A percentile compares a stretch with the other conserved stretches of the same genome.
Evolutionary conservation across 352 stramenopile genomes (phyloP).

Genomic region (Phytophthora multivora): DNA sequence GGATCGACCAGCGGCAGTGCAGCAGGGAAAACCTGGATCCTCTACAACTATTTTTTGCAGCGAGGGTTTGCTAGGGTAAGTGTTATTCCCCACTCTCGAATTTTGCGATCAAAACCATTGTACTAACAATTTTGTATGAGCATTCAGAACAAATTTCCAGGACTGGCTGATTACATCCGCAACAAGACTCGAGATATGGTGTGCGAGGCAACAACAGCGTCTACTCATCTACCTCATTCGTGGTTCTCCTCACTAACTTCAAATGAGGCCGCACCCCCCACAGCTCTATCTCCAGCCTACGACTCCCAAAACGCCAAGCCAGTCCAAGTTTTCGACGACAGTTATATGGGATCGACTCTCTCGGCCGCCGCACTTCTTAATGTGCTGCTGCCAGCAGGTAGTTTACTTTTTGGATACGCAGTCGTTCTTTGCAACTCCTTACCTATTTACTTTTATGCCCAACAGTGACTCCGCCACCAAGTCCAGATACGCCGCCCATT

Average conservation of each 20-base stretch:
- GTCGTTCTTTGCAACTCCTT: not conserved
- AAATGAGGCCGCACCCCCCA: conserved; percentile 1
- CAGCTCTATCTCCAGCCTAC: conserved; percentile 49
- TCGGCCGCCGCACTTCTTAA: conserved; percentile 71
- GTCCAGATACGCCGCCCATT: conserved; percentile 75
- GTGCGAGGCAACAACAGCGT: conserved; percentile 35
- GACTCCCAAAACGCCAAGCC: conserved; percentile 42
- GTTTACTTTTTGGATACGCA: not conserved
- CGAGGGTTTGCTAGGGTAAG: conserved; percentile 70
- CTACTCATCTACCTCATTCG: conserved; percentile 1
- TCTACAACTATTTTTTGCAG: conserved; percentile 85
- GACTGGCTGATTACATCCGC: conserved; percentile 69
- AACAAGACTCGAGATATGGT: conserved; percentile 81
- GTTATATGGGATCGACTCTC: conserved; percentile 61
- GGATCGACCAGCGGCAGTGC: conserved; percentile 1
- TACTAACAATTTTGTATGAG: conserved; percentile 17
- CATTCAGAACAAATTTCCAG: conserved; percentile 73
- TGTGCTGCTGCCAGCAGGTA: conserved; percentile 73
- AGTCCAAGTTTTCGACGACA: conserved; percentile 52
- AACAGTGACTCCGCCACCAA: conserved; percentile 66
- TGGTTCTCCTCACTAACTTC: conserved; percentile 11
- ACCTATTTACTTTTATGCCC: conserved; percentile 4
- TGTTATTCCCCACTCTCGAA: not conserved
- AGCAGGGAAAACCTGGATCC: conserved; percentile 37
- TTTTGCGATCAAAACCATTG: conserved; percentile 1